Percentiles rank a stretch among this genome's conserved stretches.
Conservation (phyloP, 1,284 basidiomycete genomes). For the Agaricales sp. region DNA sequence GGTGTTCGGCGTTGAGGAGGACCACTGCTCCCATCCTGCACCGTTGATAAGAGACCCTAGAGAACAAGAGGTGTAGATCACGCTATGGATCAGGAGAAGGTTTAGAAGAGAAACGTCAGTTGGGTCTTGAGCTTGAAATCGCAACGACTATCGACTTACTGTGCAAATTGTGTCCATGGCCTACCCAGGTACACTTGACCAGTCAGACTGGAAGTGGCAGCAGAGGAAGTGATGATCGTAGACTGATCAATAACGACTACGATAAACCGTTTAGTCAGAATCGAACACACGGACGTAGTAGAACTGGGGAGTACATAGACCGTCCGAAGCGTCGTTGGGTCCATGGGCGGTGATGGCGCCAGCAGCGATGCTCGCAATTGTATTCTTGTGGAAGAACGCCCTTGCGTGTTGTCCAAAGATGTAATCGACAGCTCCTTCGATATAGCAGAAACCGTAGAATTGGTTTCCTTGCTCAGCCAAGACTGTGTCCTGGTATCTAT, state of each 20-base stretch:
- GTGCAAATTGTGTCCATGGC: too few species aligned
- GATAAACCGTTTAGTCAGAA: neutral
- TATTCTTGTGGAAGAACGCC: slow-evolving; percentile 21
- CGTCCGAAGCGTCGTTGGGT: slow-evolving; percentile 10
- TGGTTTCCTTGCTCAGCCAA: slow-evolving; percentile 20
- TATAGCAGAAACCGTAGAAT: slow-evolving; percentile 21
- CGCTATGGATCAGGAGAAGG: too few species aligned
- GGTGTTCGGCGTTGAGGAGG: too few species aligned
- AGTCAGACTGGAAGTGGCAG: too few species aligned
- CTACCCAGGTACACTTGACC: too few species aligned
- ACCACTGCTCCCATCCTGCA: too few species aligned
- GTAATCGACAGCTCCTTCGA: slow-evolving; percentile 25
- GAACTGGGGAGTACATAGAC: slow-evolving; percentile 8
- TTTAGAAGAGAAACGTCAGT: too few species aligned
- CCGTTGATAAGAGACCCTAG: too few species aligned
- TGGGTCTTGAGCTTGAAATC: too few species aligned
- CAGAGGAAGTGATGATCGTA: slow-evolving; percentile 12
- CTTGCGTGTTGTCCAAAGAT: slow-evolving; percentile 22
- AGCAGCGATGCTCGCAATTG: slow-evolving; percentile 18
- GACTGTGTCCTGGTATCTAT: slow-evolving; percentile 21
- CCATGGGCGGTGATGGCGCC: slow-evolving; percentile 22
- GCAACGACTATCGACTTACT: too few species aligned
- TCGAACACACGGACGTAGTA: neutral
- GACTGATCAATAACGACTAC: slow-evolving; percentile 19
- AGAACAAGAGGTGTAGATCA: too few species aligned